phyloP scores from a whole-genome alignment of 352 stramenopile genomes.

The Globisporangium polare region DNA sequence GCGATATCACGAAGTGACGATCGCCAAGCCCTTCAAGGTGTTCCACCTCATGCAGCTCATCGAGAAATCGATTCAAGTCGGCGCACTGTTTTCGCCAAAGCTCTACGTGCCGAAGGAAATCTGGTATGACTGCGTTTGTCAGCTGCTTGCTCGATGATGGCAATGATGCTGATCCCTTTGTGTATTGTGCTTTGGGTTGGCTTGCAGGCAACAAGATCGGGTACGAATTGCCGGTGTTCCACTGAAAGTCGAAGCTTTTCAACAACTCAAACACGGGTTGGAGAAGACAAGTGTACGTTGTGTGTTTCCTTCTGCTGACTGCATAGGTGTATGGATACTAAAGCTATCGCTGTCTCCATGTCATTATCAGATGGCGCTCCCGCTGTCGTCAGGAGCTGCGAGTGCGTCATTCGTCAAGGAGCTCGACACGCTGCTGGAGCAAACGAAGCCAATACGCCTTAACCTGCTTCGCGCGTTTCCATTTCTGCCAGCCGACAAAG shows the following conservation, averaged over 20 bases:
- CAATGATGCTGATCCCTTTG: not conserved
- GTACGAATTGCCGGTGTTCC: conserved; percentile 56
- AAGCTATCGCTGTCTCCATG: not conserved
- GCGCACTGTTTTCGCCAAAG: conserved; percentile 64
- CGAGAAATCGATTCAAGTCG: conserved; percentile 73
- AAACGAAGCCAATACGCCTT: conserved; percentile 36
- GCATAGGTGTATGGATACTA: not conserved
- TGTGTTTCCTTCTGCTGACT: not conserved
- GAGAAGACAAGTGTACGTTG: conserved; percentile 62
- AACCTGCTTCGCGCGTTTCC: conserved; percentile 59
- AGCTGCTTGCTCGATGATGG: too few species aligned
- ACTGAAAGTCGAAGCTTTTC: conserved; percentile 61
- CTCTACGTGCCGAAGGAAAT: conserved; percentile 79
- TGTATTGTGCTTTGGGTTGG: not conserved
- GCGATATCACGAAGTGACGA: conserved; percentile 50
- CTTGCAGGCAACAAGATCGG: conserved; percentile 49
- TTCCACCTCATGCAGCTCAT: conserved; percentile 83
- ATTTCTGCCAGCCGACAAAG: conserved; percentile 37
- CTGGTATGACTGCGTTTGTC: conserved; percentile 27
- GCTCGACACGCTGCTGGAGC: conserved; percentile 53
- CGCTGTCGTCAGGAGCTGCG: conserved; percentile 35
- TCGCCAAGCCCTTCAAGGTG: conserved; percentile 55
- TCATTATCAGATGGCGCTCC: conserved; percentile 41
- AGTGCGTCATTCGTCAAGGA: conserved; percentile 53
- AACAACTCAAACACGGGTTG: conserved; percentile 61